Evolutionary conservation across 768 basidiomycete species (phyloP), one percentile per base, ranked within the genome.

Genomic region (Naganishia vishniacii): DNA sequence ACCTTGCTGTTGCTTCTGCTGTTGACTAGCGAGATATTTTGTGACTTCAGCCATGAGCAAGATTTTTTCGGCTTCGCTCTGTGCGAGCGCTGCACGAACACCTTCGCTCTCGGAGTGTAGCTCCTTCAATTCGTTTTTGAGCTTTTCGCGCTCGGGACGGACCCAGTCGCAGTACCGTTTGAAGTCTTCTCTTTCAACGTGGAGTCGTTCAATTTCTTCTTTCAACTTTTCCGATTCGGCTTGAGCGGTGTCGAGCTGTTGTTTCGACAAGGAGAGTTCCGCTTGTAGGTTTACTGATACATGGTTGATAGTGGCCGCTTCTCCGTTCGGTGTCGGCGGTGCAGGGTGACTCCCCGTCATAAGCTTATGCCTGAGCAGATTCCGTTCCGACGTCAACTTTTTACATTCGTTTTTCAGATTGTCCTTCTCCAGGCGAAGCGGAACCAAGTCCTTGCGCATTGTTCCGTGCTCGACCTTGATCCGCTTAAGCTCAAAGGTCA

Each of bases 131-230:
- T 56, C 53, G 1, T 37, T 34, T 16, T 56, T 56, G 37, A 56
- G 53, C 53, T 56, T 56, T 23, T 56, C 53, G 6, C 53, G 11
- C 37, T 56, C 53, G 20, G 53, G 53, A 4, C 37, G 32, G n/a
- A 56, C 53, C 53, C 53, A 56, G 11, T 56, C 53, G 37, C 15
- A 40, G 53, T 56, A 56, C 34, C 23, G 32, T 26, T 56, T 56
- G 53, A 56, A 56, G 2, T 25, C 31, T 34, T 56, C 34, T 11
- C 53, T 32, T 23, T 56, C 53, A 2, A 23, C 53, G 32, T 20
- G 16, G 34, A 56, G 23, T 11, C 53, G 53, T 13, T 37, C 34
- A 20, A 56, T 20, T 25, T 56, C 53, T 12, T 37, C 23, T 12
- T 37, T 20, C 20, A 20, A 29, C 4, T 40, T 37, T 18, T 16